Base-by-base conservation (phyloP, 306 rosid species). In the Cucumis cinereus region DNA sequence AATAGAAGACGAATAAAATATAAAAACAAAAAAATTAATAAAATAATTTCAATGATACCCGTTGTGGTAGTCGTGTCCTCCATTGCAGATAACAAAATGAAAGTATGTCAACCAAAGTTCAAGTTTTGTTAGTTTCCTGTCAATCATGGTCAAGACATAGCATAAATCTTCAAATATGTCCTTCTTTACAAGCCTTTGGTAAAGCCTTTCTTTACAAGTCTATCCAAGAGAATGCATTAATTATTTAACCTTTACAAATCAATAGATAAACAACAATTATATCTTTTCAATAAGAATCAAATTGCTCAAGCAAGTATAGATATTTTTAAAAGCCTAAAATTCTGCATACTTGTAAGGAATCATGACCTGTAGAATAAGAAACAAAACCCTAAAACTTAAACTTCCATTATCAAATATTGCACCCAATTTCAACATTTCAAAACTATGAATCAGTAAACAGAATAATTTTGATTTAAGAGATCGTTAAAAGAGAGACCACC, bases 361-460 rank as follows among this genome's bases (percentile, higher is more conserved):
- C 99, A 94, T 94, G 66, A 94, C 91, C 99, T 94, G 87, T 40
- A 60, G 77, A 63, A 60, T 53, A 71, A 22, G 63, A 64, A 83
- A 69, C 36, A 35, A 11, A 69, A 85, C 81, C 59, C 78, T 78
- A 64, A 45, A 38, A 26, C 26, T 60, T 60, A 38, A 47, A 75
- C 78, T 77, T 81, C 71, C 43, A 53, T 30, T 61, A 75, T 36
- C 52, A 41, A 20, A 72, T 20, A 59, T 50, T 36, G 67, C 75
- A 24, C 35, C 19, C 55, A 69, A 11, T 40, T 69, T 15, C 71
- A 64, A 36, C 24, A 38, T 64, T 63, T 60, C 23, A 78, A 68
- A 50, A 63, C 10, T 52, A 22, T 9, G 4, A 3, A 67, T 26
- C 49, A 77, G 73, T 59, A 68, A 66, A 17, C 74, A 64, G 73